Base-by-base conservation (phyloP, 139 green algal species). In the Micractinium conductrix region DNA sequence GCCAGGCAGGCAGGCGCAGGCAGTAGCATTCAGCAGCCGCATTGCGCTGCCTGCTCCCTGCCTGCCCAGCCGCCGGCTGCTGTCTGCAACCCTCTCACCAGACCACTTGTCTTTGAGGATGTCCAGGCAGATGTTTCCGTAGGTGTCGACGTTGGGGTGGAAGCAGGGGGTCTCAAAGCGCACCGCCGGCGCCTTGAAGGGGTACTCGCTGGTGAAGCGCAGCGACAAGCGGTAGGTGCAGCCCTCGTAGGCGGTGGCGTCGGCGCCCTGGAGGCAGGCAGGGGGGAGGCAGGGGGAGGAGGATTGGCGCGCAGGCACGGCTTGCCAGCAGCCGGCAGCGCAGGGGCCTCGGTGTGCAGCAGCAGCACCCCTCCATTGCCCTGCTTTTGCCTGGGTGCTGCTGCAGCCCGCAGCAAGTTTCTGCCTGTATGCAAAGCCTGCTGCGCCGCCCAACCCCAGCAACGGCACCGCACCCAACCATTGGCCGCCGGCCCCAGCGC, bases 71-170 rank as follows among this genome's bases (percentile, higher is more conserved):
- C 5, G 26, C 53, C 26, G 8, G 8, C 10, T 5, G 19, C 53
- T 62, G 6, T 4, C 26, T 62, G 19, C 53, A 19, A 62, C 10
- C 24, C 16, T 21, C 85, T 67, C 43, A 88, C 81, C 85, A 22
- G 86, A 93, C 93, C 93, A 96, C 80, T 95, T 93, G 26, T 96
- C 93, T 71, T 93, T 91, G 21, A 97, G 87, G 72, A 97, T 97
- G 89, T 97, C 94, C 37, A 97, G 88, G 90, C 94, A 97, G 85
- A 97, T 96, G 89, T 95, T 95, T 69, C 94, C 94, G 67, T 92
- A 84, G 28, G 90, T 88, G 81, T 96, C 93, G 33, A 97, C 94
- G 76, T 97, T 97, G 63, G 94, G 94, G 76, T 97, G 94, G 83
- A 95, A 97, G 86, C 94, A 97, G 21, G 87, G 80, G 2, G 93